Conservation (phyloP, 2,329 filamentous ascomycete genomes). For the Aspergillus calidoustus region DNA sequence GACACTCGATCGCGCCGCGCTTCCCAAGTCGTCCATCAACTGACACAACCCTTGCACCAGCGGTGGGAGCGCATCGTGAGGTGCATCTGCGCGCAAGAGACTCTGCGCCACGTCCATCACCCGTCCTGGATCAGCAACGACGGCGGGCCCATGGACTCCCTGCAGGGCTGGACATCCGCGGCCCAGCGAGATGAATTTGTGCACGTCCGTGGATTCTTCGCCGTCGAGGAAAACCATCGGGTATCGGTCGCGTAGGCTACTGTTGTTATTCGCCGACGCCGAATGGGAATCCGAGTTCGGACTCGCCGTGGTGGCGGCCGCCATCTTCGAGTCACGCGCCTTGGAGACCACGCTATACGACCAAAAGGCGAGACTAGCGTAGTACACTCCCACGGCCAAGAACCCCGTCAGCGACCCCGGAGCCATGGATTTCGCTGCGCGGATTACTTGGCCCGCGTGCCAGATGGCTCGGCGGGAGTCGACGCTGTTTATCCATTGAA, state of each 20-base stretch:
- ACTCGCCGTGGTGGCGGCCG: not conserved
- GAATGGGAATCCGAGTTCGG: not conserved
- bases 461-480: constrained; percentile 56
- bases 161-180: constrained; percentile 60
- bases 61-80: constrained; percentile 56
- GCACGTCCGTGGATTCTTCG: constrained; percentile 56
- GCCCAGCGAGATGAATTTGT: constrained; percentile 62
- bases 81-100: constrained; percentile 60
- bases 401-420: constrained; percentile 65
- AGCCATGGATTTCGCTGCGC: constrained; percentile 62
- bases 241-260: constrained; percentile 18
- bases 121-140: constrained; percentile 60
- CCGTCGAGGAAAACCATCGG: constrained; percentile 61
- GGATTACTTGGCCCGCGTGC: constrained; percentile 70
- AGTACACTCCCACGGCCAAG: constrained; percentile 70
- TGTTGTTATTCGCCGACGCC: not conserved
- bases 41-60: constrained; percentile 70
- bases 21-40: constrained; percentile 53
- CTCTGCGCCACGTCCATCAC: constrained; percentile 65
- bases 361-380: constrained; percentile 72
- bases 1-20: constrained; percentile 17
- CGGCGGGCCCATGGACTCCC: constrained; percentile 36
- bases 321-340: constrained; percentile 34
- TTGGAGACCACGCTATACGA: constrained; percentile 65
- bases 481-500: constrained; percentile 43